Conservation (phyloP, 495 filamentous ascomycete genomes). For the Bathelium albidoporum region DNA sequence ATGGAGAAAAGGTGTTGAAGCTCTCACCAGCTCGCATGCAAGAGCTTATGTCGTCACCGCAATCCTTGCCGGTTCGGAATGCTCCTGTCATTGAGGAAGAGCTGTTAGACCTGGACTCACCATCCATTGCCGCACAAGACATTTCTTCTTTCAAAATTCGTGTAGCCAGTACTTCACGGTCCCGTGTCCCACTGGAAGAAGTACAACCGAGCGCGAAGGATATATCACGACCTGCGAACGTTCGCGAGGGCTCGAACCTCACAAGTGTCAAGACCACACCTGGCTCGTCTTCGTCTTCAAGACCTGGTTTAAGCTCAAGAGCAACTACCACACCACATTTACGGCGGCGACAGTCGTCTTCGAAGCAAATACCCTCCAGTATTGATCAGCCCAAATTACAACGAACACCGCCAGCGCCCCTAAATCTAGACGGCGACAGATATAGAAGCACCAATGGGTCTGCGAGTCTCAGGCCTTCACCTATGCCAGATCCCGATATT, state of each 20-base stretch:
- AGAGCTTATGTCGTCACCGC: slow-evolving; percentile 43
- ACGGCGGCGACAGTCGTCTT: slow-evolving; percentile 29
- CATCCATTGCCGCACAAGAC: not conserved
- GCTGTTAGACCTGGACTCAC: not conserved
- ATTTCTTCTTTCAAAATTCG: not conserved
- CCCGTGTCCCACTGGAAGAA: slow-evolving; percentile 1
- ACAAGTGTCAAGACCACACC: slow-evolving; percentile 14
- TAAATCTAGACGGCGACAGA: slow-evolving; percentile 13
- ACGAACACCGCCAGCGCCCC: slow-evolving; percentile 10
- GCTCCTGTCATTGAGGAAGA: not conserved
- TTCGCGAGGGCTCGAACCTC: slow-evolving; percentile 8
- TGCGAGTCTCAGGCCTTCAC: slow-evolving; percentile 12
- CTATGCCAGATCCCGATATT: slow-evolving; percentile 26
- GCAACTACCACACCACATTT: slow-evolving; percentile 32
- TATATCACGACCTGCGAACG: not conserved
- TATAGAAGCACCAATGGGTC: not conserved
- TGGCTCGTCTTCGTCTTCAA: slow-evolving; percentile 11
- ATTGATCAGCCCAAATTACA: slow-evolving; percentile 11
- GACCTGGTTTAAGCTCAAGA: slow-evolving; percentile 25
- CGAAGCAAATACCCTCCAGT: slow-evolving; percentile 8
- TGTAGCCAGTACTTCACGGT: not conserved
- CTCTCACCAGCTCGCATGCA: slow-evolving; percentile 48
- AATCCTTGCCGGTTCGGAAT: slow-evolving; percentile 34
- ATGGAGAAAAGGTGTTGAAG: slow-evolving; percentile 27
- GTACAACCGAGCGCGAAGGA: not conserved